Evolutionary conservation across 2,329 filamentous ascomycete species (phyloP).

Genomic region (Fusarium hostae): DNA sequence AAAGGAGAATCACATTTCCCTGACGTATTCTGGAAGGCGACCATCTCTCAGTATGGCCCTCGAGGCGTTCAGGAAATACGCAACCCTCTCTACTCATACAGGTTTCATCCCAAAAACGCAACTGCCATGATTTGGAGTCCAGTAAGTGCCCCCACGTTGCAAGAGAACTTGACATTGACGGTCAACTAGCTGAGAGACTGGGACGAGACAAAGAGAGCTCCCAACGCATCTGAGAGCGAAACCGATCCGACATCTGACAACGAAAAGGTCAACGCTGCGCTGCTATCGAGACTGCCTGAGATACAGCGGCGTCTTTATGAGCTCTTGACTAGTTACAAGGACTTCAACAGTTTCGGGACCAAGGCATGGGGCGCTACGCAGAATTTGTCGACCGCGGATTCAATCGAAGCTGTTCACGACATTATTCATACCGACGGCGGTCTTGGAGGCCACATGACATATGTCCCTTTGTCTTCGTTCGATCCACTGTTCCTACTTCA

Average conservation of each 20-base stretch:
- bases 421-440: constrained; percentile 70
- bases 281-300: constrained; percentile 59
- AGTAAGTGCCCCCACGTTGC: constrained; percentile 56
- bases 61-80: constrained; percentile 65
- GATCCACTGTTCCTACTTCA: constrained; percentile 85
- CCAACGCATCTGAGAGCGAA: constrained; percentile 51
- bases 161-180: neutral
- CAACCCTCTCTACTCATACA: constrained; percentile 71
- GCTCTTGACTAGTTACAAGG: constrained; percentile 73
- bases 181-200: constrained; percentile 65
- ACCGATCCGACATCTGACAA: constrained; percentile 65
- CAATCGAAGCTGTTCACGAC: constrained; percentile 73
- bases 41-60: constrained; percentile 66
- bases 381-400: constrained; percentile 66
- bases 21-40: constrained; percentile 57
- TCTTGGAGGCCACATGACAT: constrained; percentile 74
- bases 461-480: constrained; percentile 77
- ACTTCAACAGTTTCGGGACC: constrained; percentile 77
- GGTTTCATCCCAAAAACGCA: constrained; percentile 68
- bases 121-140: constrained; percentile 68
- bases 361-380: constrained; percentile 68
- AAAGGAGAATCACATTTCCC: constrained; percentile 60
- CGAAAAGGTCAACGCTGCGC: constrained; percentile 61
- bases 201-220: constrained; percentile 68
- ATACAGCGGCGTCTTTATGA: constrained; percentile 74